Conservation (phyloP, 2,329 filamentous ascomycete species). For the Mycogone perniciosa region DNA sequence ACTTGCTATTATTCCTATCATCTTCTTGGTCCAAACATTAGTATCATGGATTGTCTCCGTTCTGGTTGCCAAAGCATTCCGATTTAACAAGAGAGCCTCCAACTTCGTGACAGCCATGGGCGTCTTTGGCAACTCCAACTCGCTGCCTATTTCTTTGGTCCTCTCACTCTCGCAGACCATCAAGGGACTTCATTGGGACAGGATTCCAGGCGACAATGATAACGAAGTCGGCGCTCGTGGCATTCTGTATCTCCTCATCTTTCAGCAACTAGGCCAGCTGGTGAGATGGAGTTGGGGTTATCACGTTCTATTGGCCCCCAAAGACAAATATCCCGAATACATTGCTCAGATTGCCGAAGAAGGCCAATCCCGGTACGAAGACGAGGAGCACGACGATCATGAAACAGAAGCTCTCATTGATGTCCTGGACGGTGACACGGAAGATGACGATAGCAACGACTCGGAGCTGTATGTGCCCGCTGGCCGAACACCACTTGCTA, state of each 20-base stretch:
- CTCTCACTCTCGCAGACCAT: slow-evolving; percentile 90
- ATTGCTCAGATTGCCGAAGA: slow-evolving; percentile 47
- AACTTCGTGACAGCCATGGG: slow-evolving; percentile 98
- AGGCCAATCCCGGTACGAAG: slow-evolving; percentile 52
- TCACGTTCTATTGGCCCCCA: slow-evolving; percentile 84
- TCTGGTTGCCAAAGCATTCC: slow-evolving; percentile 64
- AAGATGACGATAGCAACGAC: slow-evolving; percentile 32
- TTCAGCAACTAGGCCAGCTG: slow-evolving; percentile 93
- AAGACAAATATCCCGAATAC: slow-evolving; percentile 64
- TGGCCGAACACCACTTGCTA: slow-evolving; percentile 48
- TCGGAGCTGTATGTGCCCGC: slow-evolving; percentile 48
- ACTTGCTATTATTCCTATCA: slow-evolving; percentile 88
- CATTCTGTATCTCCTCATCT: slow-evolving; percentile 92
- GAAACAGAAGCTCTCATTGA: slow-evolving; percentile 41
- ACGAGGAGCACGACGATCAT: slow-evolving; percentile 33
- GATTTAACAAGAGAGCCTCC: slow-evolving; percentile 75
- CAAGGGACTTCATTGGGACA: slow-evolving; percentile 87
- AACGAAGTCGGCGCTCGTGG: slow-evolving; percentile 90
- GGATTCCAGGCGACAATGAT: slow-evolving; percentile 85
- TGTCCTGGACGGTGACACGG: slow-evolving; percentile 30
- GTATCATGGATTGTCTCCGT: slow-evolving; percentile 77
- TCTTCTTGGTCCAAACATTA: slow-evolving; percentile 81
- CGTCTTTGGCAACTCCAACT: slow-evolving; percentile 97
- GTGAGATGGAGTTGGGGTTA: slow-evolving; percentile 98
- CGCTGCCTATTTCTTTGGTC: slow-evolving; percentile 91